Base-by-base conservation (phyloP, 2,329 filamentous ascomycete genomes). In the Epichloe uncinata region DNA sequence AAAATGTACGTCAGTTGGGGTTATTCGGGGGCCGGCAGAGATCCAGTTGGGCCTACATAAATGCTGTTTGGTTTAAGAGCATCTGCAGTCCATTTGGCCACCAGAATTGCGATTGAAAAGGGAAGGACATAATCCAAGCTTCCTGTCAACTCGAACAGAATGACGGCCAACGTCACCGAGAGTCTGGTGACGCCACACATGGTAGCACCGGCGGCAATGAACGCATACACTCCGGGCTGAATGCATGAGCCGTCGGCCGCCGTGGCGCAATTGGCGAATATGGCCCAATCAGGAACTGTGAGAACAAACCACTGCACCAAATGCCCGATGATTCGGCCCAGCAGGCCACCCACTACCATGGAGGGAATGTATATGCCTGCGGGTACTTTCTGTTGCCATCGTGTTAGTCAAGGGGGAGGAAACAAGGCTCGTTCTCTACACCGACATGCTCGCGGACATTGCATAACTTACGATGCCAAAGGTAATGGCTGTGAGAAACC, bases 1-100 rank as follows among this genome's bases (percentile, higher is more conserved):
- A 34, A 3, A 22, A 26, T 33, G 13, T 8, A 5, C 3, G 53
- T 60, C 26, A 61, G 61, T 47, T 15, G 45, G 22, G 9, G 42
- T 6, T 37, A 41, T n/a, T n/a, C 9, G 20, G 4, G 12, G 13
- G 18, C 7, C n/a, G 7, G 40, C 36, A 12, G 0, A 8, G 18
- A 20, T 11, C 1, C 5, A 12, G 15, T 13, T 16, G 26, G 34
- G 69, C 79, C 69, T 67, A 84, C 81, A 63, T 96, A 97, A 54
- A 98, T 96, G 65, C 88, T 95, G 48, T 88, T 76, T 15, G 91
- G 93, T 66, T 98, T 93, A 47, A 98, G 79, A 3, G 89, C 90
- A 67, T 97, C 93, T 0, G 93, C 90, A 0, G 89, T 95, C 93
- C 93, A 98, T 69, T 98, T 98, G n/a, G 91, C 83, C 30, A 95